A percentile compares a stretch with the other conserved stretches of the same genome.
phyloP scores from a whole-genome alignment of 1,139 yeast genomes.

The Williopsis jadinii region DNA sequence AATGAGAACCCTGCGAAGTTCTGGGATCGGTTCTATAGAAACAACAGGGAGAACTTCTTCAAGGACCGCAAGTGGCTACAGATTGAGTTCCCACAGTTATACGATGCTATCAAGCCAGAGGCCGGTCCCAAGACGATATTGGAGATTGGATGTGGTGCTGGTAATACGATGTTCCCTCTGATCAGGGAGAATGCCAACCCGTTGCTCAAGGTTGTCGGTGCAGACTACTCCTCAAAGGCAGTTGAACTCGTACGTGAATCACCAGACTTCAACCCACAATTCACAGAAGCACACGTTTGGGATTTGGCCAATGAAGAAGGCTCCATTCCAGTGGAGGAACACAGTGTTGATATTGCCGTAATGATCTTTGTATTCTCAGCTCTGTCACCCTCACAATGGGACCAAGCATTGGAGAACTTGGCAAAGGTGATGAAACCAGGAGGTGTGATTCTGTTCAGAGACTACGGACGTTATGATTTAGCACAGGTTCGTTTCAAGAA shows the following conservation, averaged over 20 bases:
- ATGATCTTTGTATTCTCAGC: slow-evolving; percentile 95
- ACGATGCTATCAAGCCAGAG: slow-evolving; percentile 65
- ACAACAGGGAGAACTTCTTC: slow-evolving; percentile 88
- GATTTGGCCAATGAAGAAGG: slow-evolving; percentile 80
- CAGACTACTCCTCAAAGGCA: slow-evolving; percentile 87
- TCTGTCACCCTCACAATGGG: slow-evolving; percentile 88
- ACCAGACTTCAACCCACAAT: slow-evolving; percentile 52
- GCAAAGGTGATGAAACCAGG: slow-evolving; percentile 80
- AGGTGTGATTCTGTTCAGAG: slow-evolving; percentile 83
- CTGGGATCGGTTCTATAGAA: slow-evolving; percentile 92
- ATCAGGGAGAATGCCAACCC: slow-evolving; percentile 75
- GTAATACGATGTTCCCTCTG: slow-evolving; percentile 91
- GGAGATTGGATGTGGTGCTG: slow-evolving; percentile 98
- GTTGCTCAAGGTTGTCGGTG: slow-evolving; percentile 69
- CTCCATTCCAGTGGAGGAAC: slow-evolving; percentile 67
- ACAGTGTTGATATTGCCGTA: slow-evolving; percentile 84
- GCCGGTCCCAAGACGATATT: slow-evolving; percentile 68
- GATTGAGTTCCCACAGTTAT: slow-evolving; percentile 84
- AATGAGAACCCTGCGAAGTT: slow-evolving; percentile 85
- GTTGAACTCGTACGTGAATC: slow-evolving; percentile 73
- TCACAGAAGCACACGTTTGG: slow-evolving; percentile 89
- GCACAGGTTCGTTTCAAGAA: slow-evolving; percentile 94
- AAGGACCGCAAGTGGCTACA: slow-evolving; percentile 95
- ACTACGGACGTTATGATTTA: slow-evolving; percentile 91
- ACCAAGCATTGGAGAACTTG: slow-evolving; percentile 64